These are phyloP conservation scores for Cladochytrium replicatum DNA, from an alignment of 192 early-diverging fungal genomes.

Conservation along the genomic window DNA sequence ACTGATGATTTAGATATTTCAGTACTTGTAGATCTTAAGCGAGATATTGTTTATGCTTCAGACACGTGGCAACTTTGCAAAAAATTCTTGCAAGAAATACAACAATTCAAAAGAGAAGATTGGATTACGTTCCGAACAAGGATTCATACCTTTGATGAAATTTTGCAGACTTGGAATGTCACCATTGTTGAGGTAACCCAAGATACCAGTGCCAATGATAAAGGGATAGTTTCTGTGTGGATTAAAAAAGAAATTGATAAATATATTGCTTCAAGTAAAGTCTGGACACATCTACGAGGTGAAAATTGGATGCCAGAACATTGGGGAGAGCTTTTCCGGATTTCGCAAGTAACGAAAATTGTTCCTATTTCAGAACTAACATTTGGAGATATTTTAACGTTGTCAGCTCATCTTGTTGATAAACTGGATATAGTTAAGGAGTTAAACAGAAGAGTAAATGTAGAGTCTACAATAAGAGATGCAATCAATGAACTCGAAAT, in stretches of 20 bases:
- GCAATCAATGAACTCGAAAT: slow-evolving; percentile 48
- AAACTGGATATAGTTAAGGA: slow-evolving; percentile 42
- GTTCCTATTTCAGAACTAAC: slow-evolving; percentile 34
- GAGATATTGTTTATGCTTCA: slow-evolving; percentile 17
- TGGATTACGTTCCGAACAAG: slow-evolving; percentile 45
- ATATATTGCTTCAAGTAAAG: slow-evolving; percentile 33
- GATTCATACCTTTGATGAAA: slow-evolving; percentile 34
- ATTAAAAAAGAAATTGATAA: slow-evolving; percentile 34
- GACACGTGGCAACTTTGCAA: slow-evolving; percentile 33
- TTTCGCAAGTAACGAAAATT: slow-evolving; percentile 25
- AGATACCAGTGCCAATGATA: slow-evolving; percentile 14
- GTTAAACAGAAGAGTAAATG: slow-evolving; percentile 42
- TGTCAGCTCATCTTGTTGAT: slow-evolving; percentile 17
- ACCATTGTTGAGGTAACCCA: neutral
- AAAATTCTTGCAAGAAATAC: slow-evolving; percentile 20
- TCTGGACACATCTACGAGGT: slow-evolving; percentile 42
- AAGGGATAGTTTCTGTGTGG: slow-evolving; percentile 21
- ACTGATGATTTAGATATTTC: slow-evolving; percentile 21
- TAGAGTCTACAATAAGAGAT: slow-evolving; percentile 46
- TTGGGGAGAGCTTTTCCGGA: slow-evolving; percentile 45
- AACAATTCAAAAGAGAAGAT: slow-evolving; percentile 24
- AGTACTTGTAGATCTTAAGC: slow-evolving; percentile 23
- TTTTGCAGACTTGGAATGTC: slow-evolving; percentile 31
- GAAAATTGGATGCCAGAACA: slow-evolving; percentile 50
- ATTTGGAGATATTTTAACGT: slow-evolving; percentile 29